Evolutionary conservation across 805 yeast genomes (phyloP).

Genomic region (Spathaspora gorwiae): DNA sequence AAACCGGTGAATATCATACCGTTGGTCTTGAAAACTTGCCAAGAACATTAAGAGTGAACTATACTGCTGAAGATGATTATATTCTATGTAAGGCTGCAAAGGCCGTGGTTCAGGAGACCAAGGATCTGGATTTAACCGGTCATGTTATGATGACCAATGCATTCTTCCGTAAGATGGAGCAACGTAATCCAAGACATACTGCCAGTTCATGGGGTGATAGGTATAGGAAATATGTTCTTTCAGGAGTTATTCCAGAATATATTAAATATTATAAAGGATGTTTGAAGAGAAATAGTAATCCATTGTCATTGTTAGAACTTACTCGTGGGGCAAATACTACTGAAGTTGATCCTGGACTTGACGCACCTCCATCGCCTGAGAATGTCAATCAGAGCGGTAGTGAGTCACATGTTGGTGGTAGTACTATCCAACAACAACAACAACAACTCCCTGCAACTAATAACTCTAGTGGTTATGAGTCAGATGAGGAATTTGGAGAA

Average conservation of each 20-base stretch:
- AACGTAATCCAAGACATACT: conserved; percentile 49
- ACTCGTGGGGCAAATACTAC: too few relatives aligned
- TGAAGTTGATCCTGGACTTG: too few relatives aligned
- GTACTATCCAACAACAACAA: too few relatives aligned
- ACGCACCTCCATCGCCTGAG: too few relatives aligned
- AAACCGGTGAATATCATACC: conserved; percentile 22
- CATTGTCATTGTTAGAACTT: conserved; percentile 28
- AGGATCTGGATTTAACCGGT: conserved; percentile 26
- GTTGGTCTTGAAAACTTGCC: conserved; percentile 26
- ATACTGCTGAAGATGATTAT: conserved; percentile 69
- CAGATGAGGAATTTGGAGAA: too few relatives aligned
- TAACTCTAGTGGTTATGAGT: too few relatives aligned
- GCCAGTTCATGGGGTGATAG: conserved; percentile 80
- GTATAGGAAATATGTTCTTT: conserved; percentile 61
- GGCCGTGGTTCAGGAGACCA: conserved; percentile 28
- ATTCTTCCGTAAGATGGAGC: conserved; percentile 37
- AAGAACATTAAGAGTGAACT: conserved; percentile 48
- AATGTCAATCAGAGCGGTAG: too few relatives aligned
- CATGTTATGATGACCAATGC: conserved; percentile 21
- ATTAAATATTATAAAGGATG: conserved; percentile 48
- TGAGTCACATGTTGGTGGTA: too few relatives aligned
- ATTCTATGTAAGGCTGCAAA: conserved; percentile 48
- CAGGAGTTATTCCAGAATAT: conserved; percentile 57
- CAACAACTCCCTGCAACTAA: background rate
- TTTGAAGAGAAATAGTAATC: conserved; percentile 29